A percentile compares a stretch with the other conserved stretches of the same genome.
Evolutionary conservation across 495 filamentous ascomycete species (phyloP).

Genomic region (Neurospora tetrasperma): DNA sequence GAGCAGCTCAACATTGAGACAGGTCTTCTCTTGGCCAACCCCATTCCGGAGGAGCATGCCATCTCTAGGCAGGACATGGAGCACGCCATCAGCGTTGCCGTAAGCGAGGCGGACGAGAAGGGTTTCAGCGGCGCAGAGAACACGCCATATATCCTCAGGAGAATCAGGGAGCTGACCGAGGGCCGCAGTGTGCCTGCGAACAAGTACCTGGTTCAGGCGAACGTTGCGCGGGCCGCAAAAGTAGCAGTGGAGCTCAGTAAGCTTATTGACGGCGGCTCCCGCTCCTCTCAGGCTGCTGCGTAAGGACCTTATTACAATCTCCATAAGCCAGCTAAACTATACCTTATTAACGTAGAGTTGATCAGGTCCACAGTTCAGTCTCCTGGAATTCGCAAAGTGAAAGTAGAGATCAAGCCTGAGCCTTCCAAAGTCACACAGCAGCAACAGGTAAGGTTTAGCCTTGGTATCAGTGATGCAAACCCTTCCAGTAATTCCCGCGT

Average conservation of each 20-base stretch:
- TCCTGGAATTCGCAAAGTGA: background rate
- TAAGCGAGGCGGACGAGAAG: slow-evolving; percentile 57
- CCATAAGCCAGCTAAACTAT: background rate
- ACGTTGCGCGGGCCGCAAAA: slow-evolving; percentile 68
- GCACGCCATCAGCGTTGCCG: slow-evolving; percentile 57
- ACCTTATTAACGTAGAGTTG: background rate
- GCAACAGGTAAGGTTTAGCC: background rate
- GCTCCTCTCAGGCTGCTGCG: background rate
- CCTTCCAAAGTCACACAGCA: background rate
- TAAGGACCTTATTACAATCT: background rate
- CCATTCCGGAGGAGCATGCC: slow-evolving; percentile 60
- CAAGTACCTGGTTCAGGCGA: slow-evolving; percentile 63
- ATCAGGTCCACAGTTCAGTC: background rate
- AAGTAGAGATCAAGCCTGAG: background rate
- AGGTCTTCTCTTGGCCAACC: slow-evolving; percentile 81
- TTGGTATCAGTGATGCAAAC: background rate
- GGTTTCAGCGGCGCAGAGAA: slow-evolving; percentile 67
- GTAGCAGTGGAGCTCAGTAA: slow-evolving; percentile 68
- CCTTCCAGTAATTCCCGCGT: background rate
- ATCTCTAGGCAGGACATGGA: slow-evolving; percentile 69
- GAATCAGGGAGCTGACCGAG: slow-evolving; percentile 70
- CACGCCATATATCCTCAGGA: slow-evolving; percentile 76
- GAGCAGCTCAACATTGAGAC: slow-evolving; percentile 54
- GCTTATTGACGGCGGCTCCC: slow-evolving; percentile 26
- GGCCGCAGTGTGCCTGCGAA: slow-evolving; percentile 68